Evolutionary conservation across 2,329 filamentous ascomycete genomes (phyloP), one percentile per base, ranked within the genome.

Genomic region (Cladophialophora exuberans): DNA sequence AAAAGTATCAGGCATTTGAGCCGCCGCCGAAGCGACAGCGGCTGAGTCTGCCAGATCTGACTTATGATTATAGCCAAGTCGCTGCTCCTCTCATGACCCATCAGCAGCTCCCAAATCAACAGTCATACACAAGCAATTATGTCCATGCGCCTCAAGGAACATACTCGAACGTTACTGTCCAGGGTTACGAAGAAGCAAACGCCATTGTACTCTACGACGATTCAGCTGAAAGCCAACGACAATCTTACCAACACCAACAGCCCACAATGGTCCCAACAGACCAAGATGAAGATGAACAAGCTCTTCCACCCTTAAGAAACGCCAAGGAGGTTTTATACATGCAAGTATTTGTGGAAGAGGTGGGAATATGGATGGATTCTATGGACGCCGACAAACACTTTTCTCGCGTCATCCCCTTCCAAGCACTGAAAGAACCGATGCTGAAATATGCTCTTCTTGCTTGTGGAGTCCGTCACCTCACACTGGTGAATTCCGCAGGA

Each of bases 291-390:
- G n/a, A n/a, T n/a, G n/a, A 73, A 43, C 69, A 69, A 44, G 58
- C 62, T 60, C 33, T 57, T 31, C 82, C 88, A 47, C 89, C 83
- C 63, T 78, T 96, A 41, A 85, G 83, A 61, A 84, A 83, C 3
- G 82, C 85, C 7, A 89, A 96, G 54, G 90, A 96, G 68, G 82
- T 94, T 0, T 75, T 87, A n/a, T 91, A 91, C 67, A 90, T 97
- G 87, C 90, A 96, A 69, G 86, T 91, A 0, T 97, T 96, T 69
- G 87, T 95, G 5, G 88, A 95, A 66, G 88, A 96, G 62, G 89
- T 97, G 2, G 91, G 88, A 1, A 73, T 90, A 2, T 97, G 93
- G 90, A 96, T 97, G 89, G 93, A 97, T 72, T 89, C 86, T 36
- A 85, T 97, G 77, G 90, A 96, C 73, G 81, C 84, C 28, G 81